These are phyloP conservation scores for Umbelopsis sp. DNA, from an alignment of 192 early-diverging fungal genomes.

Conservation along the genomic window DNA sequence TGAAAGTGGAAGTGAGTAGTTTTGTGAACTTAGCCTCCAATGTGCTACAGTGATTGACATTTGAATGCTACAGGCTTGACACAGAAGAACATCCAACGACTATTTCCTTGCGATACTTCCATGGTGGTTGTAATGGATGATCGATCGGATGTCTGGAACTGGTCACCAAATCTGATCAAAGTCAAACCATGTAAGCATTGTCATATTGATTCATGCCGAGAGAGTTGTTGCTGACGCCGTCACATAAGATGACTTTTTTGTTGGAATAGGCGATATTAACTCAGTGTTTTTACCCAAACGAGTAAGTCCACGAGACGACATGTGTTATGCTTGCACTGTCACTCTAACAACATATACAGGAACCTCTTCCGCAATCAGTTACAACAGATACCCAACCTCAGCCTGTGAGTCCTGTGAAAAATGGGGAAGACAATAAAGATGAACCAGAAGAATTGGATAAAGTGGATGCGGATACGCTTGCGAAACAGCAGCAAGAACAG, in stretches of 20 bases:
- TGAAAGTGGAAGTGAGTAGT: slow-evolving; percentile 82
- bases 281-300: slow-evolving; percentile 61
- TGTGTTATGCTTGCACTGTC: neutral
- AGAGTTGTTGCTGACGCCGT: neutral
- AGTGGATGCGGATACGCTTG: slow-evolving; percentile 9
- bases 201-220: neutral
- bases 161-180: slow-evolving; percentile 86
- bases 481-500: slow-evolving; percentile 27
- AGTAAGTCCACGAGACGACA: slow-evolving; percentile 21
- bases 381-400: neutral
- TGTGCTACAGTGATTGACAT: neutral
- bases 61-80: slow-evolving; percentile 56
- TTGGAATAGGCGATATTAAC: slow-evolving; percentile 96
- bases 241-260: slow-evolving; percentile 83
- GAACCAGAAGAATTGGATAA: slow-evolving; percentile 9
- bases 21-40: neutral
- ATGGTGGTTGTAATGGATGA: slow-evolving; percentile 99
- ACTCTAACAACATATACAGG: neutral
- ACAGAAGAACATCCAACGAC: slow-evolving; percentile 76
- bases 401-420: neutral
- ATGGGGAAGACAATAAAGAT: neutral
- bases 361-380: slow-evolving; percentile 1
- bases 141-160: slow-evolving; percentile 92
- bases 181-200: slow-evolving; percentile 82
- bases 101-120: slow-evolving; percentile 93